These are phyloP conservation scores for Colletotrichum sansevieriae DNA, from an alignment of 2,329 filamentous ascomycete genomes.

Conservation along the genomic window DNA sequence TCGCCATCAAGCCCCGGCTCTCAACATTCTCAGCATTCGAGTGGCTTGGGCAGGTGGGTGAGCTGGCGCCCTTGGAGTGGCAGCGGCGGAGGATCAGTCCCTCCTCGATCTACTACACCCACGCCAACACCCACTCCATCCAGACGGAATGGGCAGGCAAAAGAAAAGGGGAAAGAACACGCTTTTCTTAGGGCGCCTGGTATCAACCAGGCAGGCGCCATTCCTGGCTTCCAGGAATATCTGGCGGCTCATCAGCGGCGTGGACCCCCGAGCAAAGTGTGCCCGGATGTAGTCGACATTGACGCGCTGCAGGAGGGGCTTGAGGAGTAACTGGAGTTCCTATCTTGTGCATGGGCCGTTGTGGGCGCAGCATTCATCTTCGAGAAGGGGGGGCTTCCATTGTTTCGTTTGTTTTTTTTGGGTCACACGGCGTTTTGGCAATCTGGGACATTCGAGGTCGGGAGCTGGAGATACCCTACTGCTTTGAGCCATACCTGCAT, in stretches of 20 bases:
- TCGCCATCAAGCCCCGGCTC: slow-evolving; percentile 47
- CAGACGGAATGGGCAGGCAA: slow-evolving; percentile 24
- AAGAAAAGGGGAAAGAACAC: slow-evolving; percentile 51
- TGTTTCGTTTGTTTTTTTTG: slow-evolving; percentile 9
- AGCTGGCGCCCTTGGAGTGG: slow-evolving; percentile 64
- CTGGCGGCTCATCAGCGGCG: slow-evolving; percentile 64
- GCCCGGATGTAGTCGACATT: slow-evolving; percentile 69
- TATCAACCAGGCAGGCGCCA: slow-evolving; percentile 82
- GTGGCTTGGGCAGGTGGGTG: slow-evolving; percentile 58
- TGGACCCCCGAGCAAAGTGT: slow-evolving; percentile 68
- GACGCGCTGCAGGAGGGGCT: slow-evolving; percentile 73
- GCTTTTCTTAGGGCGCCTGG: slow-evolving; percentile 70
- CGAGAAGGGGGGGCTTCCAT: background rate
- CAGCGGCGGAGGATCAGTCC: slow-evolving; percentile 38
- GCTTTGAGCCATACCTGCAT: slow-evolving; percentile 23
- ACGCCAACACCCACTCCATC: slow-evolving; percentile 41
- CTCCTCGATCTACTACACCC: slow-evolving; percentile 20
- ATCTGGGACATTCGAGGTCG: slow-evolving; percentile 26
- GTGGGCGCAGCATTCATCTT: background rate
- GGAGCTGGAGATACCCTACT: slow-evolving; percentile 37
- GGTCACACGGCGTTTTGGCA: slow-evolving; percentile 22
- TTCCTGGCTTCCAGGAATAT: slow-evolving; percentile 77
- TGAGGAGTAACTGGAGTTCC: slow-evolving; percentile 47
- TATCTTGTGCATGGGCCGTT: background rate
- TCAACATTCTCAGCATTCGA: slow-evolving; percentile 45